Conservation (phyloP, 2,329 filamentous ascomycete genomes). For the Cladorrhinum sp. region DNA sequence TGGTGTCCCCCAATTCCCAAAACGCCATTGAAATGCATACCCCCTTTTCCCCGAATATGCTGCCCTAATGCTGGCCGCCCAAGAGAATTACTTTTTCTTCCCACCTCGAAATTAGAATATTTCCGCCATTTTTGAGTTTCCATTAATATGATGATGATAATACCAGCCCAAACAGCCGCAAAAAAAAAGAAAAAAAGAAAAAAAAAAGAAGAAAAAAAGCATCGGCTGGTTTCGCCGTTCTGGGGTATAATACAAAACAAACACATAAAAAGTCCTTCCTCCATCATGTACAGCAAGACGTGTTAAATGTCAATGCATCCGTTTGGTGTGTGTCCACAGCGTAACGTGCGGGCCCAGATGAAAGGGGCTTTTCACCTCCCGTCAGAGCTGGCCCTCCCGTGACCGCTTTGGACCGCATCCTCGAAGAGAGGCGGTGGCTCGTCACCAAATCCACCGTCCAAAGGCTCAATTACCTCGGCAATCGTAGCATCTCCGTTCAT, state of each 20-base stretch:
- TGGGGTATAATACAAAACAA: slow-evolving; percentile 18
- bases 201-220: neutral
- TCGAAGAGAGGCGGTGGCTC: neutral
- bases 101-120: neutral
- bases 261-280: neutral
- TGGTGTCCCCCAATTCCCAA: neutral
- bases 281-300: neutral
- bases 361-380: slow-evolving; percentile 18
- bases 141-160: neutral
- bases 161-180: neutral
- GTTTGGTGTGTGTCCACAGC: neutral
- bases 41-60: slow-evolving; percentile 1
- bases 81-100: neutral
- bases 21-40: slow-evolving; percentile 6
- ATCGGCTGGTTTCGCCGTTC: neutral
- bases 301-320: neutral
- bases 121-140: neutral
- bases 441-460: slow-evolving; percentile 27
- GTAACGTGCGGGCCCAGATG: slow-evolving; percentile 8
- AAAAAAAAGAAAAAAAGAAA: neutral
- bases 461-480: slow-evolving; percentile 40
- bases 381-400: slow-evolving; percentile 4
- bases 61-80: neutral
- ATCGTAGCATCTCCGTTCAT: slow-evolving; percentile 27
- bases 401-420: neutral